Base-by-base conservation (phyloP, 1,284 basidiomycete species). In the Microbotryum saponariae region DNA sequence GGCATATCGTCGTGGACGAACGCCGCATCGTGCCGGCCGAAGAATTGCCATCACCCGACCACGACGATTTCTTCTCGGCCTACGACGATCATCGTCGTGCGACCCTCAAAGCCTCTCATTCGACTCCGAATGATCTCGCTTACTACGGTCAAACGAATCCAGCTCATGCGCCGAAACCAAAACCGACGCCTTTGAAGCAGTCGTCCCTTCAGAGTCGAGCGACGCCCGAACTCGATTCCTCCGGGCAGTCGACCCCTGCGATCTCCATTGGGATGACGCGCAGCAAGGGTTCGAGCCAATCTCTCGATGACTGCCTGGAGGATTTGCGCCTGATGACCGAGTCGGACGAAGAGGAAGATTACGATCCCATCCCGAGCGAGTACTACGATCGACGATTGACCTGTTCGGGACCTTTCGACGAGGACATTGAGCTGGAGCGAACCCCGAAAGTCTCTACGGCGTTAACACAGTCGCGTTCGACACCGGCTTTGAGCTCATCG, bases 281-380 rank as follows among this genome's bases (percentile, higher is more conserved):
- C 45, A 33, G 21, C 33, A 29, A 2, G 29, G 21, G 1, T 29
- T 45, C 27, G 20, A 25, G 20, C 25, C 20, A 9, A 58, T 27
- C 20, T 9, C 59, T 69, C n/a, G 65, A 69, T 6, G 62, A 59
- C 1, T 67, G 63, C n/a, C n/a, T 69, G 10, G 65, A 64, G 29
- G 65, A 69, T 20, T n/a, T 69, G 29, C 47, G 63, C 2, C 20
- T 69, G 25, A 52, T 64, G 46, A 58, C 67, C 5, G 59, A 50
- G 16, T 21, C 6, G 18, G 59, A 61, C 42, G 44, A 51, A 6
- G 46, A 54, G 6, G 51, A 47, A 12, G 46, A n/a, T 10, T 25
- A 51, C 8, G 60, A 52, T 12, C 50, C 42, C 9, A 12, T 29
- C 29, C 3, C 55, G 51, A 4, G 33, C 53, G 18, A 50, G 33